phyloP scores from a whole-genome alignment of 441 rosid genomes.

The Syzygium syzygioides region DNA sequence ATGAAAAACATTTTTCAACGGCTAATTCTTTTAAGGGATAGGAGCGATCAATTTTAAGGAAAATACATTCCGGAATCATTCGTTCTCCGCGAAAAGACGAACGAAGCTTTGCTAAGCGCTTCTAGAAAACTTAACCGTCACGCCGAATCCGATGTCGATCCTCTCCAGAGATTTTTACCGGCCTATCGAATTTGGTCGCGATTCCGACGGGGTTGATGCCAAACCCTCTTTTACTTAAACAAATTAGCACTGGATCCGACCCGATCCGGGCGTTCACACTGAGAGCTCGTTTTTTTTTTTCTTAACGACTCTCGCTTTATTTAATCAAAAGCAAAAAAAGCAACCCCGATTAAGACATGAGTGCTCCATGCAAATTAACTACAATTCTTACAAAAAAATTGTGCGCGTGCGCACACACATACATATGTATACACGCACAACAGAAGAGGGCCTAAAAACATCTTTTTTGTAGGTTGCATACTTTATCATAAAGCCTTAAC shows the following conservation, averaged over 20 bases:
- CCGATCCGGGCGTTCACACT: background rate
- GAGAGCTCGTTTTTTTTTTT: background rate
- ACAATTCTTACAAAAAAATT: background rate
- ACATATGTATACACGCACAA: background rate
- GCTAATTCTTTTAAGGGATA: background rate
- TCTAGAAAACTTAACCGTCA: background rate
- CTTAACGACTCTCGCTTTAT: background rate
- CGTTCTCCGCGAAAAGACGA: background rate
- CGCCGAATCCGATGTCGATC: background rate
- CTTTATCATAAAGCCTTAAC: background rate
- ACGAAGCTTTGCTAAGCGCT: rapidly evolving
- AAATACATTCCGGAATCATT: background rate
- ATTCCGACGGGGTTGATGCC: background rate
- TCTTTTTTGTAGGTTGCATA: conserved; percentile 9
- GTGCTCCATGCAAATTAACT: background rate
- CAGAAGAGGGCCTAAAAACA: background rate
- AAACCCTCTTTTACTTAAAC: background rate
- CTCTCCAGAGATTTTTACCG: background rate
- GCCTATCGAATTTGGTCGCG: background rate
- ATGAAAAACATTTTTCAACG: too few species aligned
- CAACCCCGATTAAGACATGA: background rate
- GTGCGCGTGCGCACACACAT: background rate
- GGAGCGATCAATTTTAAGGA: background rate
- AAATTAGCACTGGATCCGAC: background rate
- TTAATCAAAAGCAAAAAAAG: background rate